Evolutionary conservation across 305 asterid species (phyloP).

Genomic region (Solanum hybrid): DNA sequence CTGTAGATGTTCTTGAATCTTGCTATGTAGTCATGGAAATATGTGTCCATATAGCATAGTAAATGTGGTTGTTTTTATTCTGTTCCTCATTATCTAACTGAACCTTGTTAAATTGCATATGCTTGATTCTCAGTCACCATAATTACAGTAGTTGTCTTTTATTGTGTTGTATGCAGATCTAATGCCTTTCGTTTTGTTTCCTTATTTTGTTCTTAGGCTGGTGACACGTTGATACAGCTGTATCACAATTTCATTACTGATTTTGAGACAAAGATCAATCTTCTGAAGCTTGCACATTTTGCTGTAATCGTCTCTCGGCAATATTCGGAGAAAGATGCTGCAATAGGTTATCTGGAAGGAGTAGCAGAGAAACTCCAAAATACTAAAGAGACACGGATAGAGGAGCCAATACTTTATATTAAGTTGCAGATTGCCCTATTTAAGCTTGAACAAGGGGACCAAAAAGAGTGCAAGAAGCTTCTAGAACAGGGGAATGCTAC

Average conservation of each 20-base stretch:
- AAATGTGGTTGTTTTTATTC: background rate
- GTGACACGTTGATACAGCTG: slow-evolving; percentile 83
- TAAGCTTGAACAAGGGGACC: slow-evolving; percentile 78
- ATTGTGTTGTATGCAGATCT: background rate
- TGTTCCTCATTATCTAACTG: background rate
- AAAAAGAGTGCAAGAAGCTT: slow-evolving; percentile 74
- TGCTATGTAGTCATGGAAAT: background rate
- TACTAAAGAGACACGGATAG: slow-evolving; percentile 65
- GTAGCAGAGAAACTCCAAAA: slow-evolving; percentile 74
- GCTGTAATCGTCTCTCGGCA: slow-evolving; percentile 79
- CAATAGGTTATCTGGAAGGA: slow-evolving; percentile 66
- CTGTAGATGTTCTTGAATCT: background rate
- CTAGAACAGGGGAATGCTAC: slow-evolving; percentile 82
- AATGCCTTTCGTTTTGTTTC: slow-evolving; percentile 4
- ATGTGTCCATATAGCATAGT: background rate
- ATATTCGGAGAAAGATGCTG: slow-evolving; percentile 75
- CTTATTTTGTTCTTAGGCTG: slow-evolving; percentile 42
- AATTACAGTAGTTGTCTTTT: background rate
- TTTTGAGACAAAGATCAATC: slow-evolving; percentile 94
- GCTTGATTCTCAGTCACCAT: background rate
- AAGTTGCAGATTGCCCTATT: slow-evolving; percentile 76
- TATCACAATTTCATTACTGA: slow-evolving; percentile 87
- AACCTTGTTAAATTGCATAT: background rate
- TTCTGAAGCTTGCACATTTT: slow-evolving; percentile 94
- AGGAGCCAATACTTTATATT: slow-evolving; percentile 74